phyloP scores from a whole-genome alignment of 768 basidiomycete genomes.

The Suillus americanus region DNA sequence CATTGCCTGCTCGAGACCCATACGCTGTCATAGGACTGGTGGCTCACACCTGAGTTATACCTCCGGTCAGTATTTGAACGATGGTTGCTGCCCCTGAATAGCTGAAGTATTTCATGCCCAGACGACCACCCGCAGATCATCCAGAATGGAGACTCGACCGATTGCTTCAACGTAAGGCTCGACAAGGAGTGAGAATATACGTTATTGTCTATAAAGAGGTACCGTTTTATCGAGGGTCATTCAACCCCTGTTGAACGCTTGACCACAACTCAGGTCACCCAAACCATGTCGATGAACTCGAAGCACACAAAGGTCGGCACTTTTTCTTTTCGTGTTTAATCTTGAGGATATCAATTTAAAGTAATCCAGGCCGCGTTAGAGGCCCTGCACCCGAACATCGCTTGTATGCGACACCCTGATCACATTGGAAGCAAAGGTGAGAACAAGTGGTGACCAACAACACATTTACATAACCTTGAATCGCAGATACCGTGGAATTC shows the following conservation, averaged over 20 bases:
- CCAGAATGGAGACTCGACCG: conserved; percentile 89
- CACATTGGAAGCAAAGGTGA: conserved; percentile 79
- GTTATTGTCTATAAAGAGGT: conserved; percentile 95
- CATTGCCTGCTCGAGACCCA: conserved; percentile 6
- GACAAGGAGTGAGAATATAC: conserved; percentile 89
- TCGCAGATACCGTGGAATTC: conserved; percentile 72
- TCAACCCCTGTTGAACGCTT: neutral
- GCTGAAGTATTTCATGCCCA: conserved; percentile 13
- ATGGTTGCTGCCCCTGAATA: neutral
- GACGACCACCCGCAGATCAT: conserved; percentile 80
- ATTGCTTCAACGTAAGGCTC: conserved; percentile 82
- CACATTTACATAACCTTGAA: neutral
- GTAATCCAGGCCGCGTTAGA: conserved; percentile 65
- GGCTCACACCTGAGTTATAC: conserved; percentile 94
- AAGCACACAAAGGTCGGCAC: conserved; percentile 74
- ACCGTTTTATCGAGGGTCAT: neutral
- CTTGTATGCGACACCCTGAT: conserved; percentile 87
- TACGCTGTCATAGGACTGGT: conserved; percentile 63
- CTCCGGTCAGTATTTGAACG: conserved; percentile 48
- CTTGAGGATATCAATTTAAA: neutral
- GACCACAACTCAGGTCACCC: conserved; percentile 58
- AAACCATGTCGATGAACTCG: conserved; percentile 88
- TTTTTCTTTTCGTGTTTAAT: no score
- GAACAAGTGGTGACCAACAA: neutral
- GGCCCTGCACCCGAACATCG: conserved; percentile 82